Conservation (phyloP, 352 stramenopile species). For the Globisporangium cystogenes region DNA sequence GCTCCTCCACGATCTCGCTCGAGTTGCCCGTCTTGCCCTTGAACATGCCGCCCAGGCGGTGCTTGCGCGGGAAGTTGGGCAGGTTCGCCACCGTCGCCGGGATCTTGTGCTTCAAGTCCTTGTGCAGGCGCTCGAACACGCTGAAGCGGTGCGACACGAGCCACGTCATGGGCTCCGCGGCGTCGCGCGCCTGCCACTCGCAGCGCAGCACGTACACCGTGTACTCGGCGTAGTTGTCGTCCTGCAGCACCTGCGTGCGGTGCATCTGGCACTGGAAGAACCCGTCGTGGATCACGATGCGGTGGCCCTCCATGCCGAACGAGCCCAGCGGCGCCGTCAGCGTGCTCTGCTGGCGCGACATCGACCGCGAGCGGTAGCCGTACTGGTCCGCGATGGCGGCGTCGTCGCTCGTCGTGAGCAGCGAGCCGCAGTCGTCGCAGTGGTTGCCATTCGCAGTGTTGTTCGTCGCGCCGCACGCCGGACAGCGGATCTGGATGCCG, state of each 20-base stretch:
- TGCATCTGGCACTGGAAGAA: constrained; percentile 84
- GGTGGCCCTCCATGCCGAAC: constrained; percentile 72
- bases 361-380: constrained; percentile 52
- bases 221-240: constrained; percentile 88
- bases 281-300: constrained; percentile 82
- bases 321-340: constrained; percentile 66
- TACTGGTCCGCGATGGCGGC: constrained; percentile 37
- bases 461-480: constrained; percentile 79
- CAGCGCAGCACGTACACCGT: constrained; percentile 86
- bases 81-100: constrained; percentile 51
- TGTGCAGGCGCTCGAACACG: constrained; percentile 67
- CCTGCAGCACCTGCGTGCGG: constrained; percentile 78
- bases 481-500: constrained; percentile 84
- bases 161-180: constrained; percentile 44
- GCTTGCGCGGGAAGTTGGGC: constrained; percentile 76
- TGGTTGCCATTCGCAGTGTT: constrained; percentile 87
- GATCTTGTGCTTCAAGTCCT: constrained; percentile 74
- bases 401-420: constrained; percentile 77
- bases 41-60: constrained; percentile 80
- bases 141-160: constrained; percentile 71
- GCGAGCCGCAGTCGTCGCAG: constrained; percentile 79
- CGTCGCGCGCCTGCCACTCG: constrained; percentile 72
- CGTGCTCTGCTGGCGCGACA: constrained; percentile 53
- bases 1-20: constrained; percentile 80
- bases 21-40: constrained; percentile 84